These are phyloP conservation scores for Tolypocladium tropicale DNA, from an alignment of 2,329 filamentous ascomycete species.

Conservation along the genomic window DNA sequence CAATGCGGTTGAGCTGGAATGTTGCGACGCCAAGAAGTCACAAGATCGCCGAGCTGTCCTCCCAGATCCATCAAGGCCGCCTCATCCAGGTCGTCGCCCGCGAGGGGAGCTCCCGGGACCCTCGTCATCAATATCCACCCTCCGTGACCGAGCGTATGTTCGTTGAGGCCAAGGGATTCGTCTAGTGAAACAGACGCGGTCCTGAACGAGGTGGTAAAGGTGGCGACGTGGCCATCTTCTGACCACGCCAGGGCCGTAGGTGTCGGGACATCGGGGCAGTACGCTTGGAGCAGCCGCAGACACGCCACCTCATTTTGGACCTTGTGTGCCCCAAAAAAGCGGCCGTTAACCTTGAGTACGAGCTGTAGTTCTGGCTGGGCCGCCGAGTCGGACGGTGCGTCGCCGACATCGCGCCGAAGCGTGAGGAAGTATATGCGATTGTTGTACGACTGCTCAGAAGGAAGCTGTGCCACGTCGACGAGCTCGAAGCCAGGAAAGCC, in stretches of 20 bases:
- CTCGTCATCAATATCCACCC: conserved; percentile 12
- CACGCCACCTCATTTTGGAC: conserved; percentile 13
- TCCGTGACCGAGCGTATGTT: not conserved
- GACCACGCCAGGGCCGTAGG: conserved; percentile 12
- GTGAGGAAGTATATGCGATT: conserved; percentile 12
- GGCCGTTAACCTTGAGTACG: conserved; percentile 12
- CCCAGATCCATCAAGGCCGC: conserved; percentile 2
- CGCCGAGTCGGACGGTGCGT: not conserved
- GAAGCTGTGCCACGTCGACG: conserved; percentile 3
- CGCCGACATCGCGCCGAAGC: not conserved
- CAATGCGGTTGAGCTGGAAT: conserved; percentile 8
- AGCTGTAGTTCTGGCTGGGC: conserved; percentile 1
- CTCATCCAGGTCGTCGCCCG: conserved; percentile 4
- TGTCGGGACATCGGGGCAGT: conserved; percentile 9
- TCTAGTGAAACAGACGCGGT: not conserved
- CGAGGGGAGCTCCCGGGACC: conserved; percentile 6
- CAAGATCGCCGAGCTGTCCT: conserved; percentile 8
- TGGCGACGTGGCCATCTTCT: conserved; percentile 5
- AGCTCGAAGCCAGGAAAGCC: conserved; percentile 6
- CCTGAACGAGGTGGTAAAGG: not conserved
- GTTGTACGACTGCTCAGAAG: conserved; percentile 10
- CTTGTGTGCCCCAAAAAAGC: conserved; percentile 11
- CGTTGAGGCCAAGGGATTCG: not conserved
- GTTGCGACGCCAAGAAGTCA: conserved; percentile 7
- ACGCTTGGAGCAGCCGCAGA: conserved; percentile 6